Evolutionary conservation across 2,329 filamentous ascomycete species (phyloP).

Genomic region (Knoxdaviesia proteae): DNA sequence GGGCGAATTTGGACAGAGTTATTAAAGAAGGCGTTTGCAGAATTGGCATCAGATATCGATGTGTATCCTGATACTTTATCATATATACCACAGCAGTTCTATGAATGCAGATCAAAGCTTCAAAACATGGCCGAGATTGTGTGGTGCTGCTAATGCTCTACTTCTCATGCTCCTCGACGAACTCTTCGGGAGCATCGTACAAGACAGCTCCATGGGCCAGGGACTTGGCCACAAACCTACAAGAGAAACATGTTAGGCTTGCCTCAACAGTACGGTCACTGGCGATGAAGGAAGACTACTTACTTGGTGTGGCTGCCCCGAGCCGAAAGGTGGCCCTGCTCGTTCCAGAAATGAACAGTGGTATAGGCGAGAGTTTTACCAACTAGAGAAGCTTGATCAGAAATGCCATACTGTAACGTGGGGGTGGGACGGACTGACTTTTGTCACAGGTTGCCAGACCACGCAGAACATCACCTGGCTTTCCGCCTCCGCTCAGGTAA

Average conservation of each 20-base stretch:
- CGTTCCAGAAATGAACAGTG: conserved; percentile 35
- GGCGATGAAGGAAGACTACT: conserved; percentile 5
- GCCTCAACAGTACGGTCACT: not conserved
- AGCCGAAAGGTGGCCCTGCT: conserved; percentile 36
- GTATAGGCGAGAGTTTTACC: conserved; percentile 45
- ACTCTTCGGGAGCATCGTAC: conserved; percentile 1
- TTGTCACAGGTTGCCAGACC: conserved; percentile 39
- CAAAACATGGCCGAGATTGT: too few species aligned
- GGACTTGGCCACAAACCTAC: conserved; percentile 3
- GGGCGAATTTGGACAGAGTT: too few species aligned
- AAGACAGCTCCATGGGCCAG: conserved; percentile 1
- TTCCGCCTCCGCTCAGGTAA: conserved; percentile 37
- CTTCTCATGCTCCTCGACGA: not conserved
- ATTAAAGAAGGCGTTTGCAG: too few species aligned
- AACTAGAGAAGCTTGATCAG: conserved; percentile 17
- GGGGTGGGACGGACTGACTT: conserved; percentile 18
- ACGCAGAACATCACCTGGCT: conserved; percentile 31
- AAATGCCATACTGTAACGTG: not conserved
- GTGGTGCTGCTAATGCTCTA: not conserved
- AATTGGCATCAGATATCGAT: too few species aligned
- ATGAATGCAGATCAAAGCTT: too few species aligned
- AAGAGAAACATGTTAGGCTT: not conserved
- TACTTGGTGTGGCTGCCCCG: conserved; percentile 47
- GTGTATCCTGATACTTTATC: too few species aligned
- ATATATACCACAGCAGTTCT: too few species aligned